Percentiles rank a stretch among this genome's conserved stretches.
Evolutionary conservation across 75 land plant species (phyloP).

Genomic region (Selaginella tamariscina): DNA sequence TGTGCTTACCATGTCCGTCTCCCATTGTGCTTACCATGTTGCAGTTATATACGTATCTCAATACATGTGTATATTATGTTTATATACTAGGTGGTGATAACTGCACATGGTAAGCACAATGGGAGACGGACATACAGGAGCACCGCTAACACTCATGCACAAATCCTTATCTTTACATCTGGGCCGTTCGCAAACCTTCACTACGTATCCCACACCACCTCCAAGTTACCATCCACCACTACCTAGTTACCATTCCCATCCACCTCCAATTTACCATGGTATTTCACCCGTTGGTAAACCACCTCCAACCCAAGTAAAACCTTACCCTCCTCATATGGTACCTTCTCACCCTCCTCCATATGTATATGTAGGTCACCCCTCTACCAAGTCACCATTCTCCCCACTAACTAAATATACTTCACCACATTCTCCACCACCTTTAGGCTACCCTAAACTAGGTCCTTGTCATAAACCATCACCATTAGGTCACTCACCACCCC

Average conservation of each 20-base stretch:
- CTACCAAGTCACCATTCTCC: background rate
- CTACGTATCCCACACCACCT: background rate
- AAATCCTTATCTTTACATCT: slow-evolving; percentile 3
- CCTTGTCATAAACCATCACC: background rate
- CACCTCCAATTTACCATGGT: background rate
- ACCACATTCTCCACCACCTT: background rate
- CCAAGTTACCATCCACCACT: too few relatives aligned
- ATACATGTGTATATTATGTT: too few relatives aligned
- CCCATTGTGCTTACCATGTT: too few relatives aligned
- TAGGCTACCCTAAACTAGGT: background rate
- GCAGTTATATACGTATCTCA: too few relatives aligned
- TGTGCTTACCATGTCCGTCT: too few relatives aligned
- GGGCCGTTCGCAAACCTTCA: slow-evolving; percentile 1
- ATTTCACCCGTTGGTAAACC: too few relatives aligned
- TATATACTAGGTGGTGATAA: too few relatives aligned
- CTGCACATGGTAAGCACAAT: slow-evolving; percentile 3
- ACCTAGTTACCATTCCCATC: background rate
- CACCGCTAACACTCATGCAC: background rate
- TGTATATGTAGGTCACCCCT: background rate
- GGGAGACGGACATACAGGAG: slow-evolving; percentile 9
- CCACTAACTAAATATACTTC: background rate
- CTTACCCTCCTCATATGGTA: background rate
- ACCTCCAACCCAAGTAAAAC: background rate
- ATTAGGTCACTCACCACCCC: background rate
- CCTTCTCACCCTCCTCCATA: background rate